Conservation (phyloP, 2,329 filamentous ascomycete species). For the Colletotrichum karsti region DNA sequence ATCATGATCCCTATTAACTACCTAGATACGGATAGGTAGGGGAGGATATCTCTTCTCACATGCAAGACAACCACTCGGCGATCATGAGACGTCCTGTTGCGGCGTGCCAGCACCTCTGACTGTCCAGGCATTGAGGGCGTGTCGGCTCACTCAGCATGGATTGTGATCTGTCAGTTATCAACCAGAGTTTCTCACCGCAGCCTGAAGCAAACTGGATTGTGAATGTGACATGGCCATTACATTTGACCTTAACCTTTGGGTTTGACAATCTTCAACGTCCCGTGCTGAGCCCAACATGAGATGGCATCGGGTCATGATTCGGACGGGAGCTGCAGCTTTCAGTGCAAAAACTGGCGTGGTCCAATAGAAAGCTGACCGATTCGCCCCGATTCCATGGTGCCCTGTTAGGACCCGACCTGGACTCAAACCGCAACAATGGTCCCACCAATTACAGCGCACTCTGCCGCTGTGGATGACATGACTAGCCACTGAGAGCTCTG, state of each 20-base stretch:
- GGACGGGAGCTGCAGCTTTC: background rate
- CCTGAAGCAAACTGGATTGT: background rate
- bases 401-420: too few species aligned
- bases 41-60: background rate
- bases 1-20: background rate
- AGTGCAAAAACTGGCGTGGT: background rate
- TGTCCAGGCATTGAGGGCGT: background rate
- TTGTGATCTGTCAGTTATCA: constrained; percentile 25
- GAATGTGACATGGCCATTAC: background rate
- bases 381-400: constrained; percentile 5
- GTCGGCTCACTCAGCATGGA: constrained; percentile 9
- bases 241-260: background rate
- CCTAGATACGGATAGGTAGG: too few species aligned
- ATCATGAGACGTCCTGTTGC: background rate
- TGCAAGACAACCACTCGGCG: background rate
- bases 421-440: background rate
- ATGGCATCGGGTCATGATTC: constrained; percentile 3
- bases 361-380: constrained; percentile 4
- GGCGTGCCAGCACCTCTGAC: background rate
- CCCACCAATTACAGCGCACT: constrained; percentile 12
- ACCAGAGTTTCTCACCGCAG: background rate
- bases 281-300: background rate
- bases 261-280: background rate
- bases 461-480: background rate
- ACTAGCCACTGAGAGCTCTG: background rate